A percentile compares a stretch with the other conserved stretches of the same genome.
Conservation (phyloP, 306 rosid species). For the Parietaria judaica region DNA sequence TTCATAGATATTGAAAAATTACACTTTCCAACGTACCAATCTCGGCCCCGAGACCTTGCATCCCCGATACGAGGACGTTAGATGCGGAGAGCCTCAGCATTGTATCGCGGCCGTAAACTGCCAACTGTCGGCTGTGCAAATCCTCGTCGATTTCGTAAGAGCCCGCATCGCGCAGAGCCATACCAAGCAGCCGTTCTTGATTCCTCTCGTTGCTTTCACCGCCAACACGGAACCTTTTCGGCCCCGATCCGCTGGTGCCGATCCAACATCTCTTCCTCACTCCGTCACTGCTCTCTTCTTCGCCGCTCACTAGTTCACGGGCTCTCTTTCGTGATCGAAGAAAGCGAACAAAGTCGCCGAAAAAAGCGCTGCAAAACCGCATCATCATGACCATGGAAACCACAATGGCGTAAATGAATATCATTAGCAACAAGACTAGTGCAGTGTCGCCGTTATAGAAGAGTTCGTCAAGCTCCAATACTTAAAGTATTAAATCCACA, state of each 20-base stretch:
- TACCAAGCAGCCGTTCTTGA: constrained; percentile 18
- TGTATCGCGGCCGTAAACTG: constrained; percentile 92
- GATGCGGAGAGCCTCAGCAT: constrained; percentile 81
- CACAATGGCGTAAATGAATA: constrained; percentile 9
- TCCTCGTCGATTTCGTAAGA: constrained; percentile 74
- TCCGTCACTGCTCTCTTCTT: constrained; percentile 20
- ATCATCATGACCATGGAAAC: constrained; percentile 22
- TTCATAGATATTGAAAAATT: no score
- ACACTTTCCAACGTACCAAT: constrained; percentile 40
- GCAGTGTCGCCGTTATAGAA: background rate
- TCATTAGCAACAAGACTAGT: constrained; percentile 9
- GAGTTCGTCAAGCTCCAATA: constrained; percentile 12
- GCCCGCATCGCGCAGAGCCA: constrained; percentile 52
- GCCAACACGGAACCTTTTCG: constrained; percentile 48
- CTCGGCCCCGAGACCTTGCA: constrained; percentile 94
- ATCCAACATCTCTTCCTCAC: background rate
- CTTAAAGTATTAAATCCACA: constrained; percentile 13
- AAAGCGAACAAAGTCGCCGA: constrained; percentile 60
- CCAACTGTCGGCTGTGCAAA: constrained; percentile 93
- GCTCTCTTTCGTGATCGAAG: constrained; percentile 88
- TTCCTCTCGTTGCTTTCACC: constrained; percentile 16
- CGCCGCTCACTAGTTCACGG: constrained; percentile 54
- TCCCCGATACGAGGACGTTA: constrained; percentile 69
- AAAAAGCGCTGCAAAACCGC: constrained; percentile 35
- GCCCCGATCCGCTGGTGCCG: constrained; percentile 22